Evolutionary conservation across 345 rosid genomes (phyloP), one percentile per base, ranked within the genome.

Genomic region (Citrus unshiu): DNA sequence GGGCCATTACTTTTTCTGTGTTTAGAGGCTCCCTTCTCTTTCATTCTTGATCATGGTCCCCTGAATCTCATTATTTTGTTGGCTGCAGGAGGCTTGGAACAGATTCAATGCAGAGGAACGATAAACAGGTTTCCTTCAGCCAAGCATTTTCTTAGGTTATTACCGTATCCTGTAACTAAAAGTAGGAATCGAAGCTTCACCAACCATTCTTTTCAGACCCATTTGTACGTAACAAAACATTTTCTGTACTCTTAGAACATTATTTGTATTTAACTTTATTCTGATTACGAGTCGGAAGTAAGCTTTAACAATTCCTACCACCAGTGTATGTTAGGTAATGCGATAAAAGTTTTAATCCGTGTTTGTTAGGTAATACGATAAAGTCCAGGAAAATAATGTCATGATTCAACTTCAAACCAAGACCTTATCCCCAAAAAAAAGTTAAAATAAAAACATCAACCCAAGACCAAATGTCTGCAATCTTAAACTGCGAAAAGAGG

Each of bases 61-160:
- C 66, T 49, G 21, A 46, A 78, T 25, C 29, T 6, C 40, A 18
- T 58, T 79, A 7, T 51, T 40, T n/a, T 51, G 64, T 68, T 70
- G 37, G 46, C 70, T 78, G 64, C 89, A 90, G 97, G 97, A 88
- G 54, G 94, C 91, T 34, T 92, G 97, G 94, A 88, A 90, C 86
- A 91, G 85, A 83, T 90, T 89, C 83, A 86, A 86, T 70, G 82
- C 89, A 0, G 97, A 92, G 40, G 91, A 92, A 70, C 65, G 88
- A 39, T 88, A 85, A 83, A 70, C 30, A 68, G 13, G 1, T 18
- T 19, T 35, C 21, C 13, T 13, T 2, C 19, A 1, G 16, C 34
- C 6, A 19, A 61, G 57, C 21, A 61, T 24, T 25, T 14, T 60
- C 22, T 32, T 18, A 24, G 6, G 73, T 21, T 10, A 6, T 32